Conservation (phyloP, 2,329 filamentous ascomycete species). For the Botrytis byssoidea region DNA sequence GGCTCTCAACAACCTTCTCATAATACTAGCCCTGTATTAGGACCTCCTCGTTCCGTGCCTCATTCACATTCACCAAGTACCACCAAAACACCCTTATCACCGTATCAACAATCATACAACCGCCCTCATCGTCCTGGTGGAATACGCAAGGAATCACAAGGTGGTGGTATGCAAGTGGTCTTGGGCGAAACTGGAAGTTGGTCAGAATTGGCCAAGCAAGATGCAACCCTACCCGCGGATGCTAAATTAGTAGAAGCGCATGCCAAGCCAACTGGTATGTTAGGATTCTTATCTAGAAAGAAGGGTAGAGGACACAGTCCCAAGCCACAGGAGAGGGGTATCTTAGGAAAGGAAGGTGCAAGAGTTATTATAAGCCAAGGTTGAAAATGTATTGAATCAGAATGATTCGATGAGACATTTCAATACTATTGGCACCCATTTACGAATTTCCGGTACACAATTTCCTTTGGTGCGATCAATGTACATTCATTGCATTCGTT, state of each 20-base stretch:
- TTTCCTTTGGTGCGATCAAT: constrained; percentile 10
- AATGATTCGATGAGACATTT: constrained; percentile 5
- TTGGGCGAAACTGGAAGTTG: constrained; percentile 86
- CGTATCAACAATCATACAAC: constrained; percentile 36
- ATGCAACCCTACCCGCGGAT: constrained; percentile 69
- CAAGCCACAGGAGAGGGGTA: constrained; percentile 89
- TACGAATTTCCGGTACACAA: background rate
- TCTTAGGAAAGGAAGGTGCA: constrained; percentile 92
- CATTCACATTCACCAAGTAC: constrained; percentile 13
- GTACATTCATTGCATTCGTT: constrained; percentile 16
- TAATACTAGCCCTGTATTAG: constrained; percentile 13
- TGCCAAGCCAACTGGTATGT: constrained; percentile 72
- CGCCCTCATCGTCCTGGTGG: constrained; percentile 31
- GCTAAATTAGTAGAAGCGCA: constrained; percentile 53
- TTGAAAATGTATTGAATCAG: background rate
- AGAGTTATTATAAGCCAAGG: constrained; percentile 67
- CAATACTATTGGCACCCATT: background rate
- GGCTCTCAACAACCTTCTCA: constrained; percentile 25
- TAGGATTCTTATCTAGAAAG: constrained; percentile 85
- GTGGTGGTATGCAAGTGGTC: constrained; percentile 84
- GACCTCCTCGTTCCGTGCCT: constrained; percentile 18
- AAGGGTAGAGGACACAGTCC: constrained; percentile 89
- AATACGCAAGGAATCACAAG: constrained; percentile 35
- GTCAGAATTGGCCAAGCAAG: constrained; percentile 85
- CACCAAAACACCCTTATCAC: constrained; percentile 31